Evolutionary conservation across 2,329 filamentous ascomycete species (phyloP), one percentile per base, ranked within the genome.

Genomic region (Taxawa tesnikishii): DNA sequence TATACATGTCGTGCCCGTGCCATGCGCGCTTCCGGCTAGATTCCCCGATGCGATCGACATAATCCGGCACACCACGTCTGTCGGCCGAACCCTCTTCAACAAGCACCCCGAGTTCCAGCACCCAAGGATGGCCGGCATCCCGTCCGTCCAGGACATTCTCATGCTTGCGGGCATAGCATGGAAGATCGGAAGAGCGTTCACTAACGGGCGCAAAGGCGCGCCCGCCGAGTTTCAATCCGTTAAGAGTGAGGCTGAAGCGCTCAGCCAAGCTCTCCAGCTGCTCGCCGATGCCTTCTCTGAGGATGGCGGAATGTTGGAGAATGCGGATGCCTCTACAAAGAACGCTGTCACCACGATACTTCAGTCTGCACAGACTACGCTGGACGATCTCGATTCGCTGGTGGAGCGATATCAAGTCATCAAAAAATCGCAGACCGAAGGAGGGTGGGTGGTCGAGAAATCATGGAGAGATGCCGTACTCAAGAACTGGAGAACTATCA

Each of bases 381-480:
- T 65, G 6, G 45, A 56, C 12, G 57, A 65, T 36, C 42, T 65
- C 26, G 59, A 64, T 27, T 56, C 57, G 16, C 48, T 65, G 18
- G 50, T 63, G 11, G 58, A 62, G 27, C 53, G 57, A 26, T 62
- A 65, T 40, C 60, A 63, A 33, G 54, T 60, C 29, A 55, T 62
- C 39, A 54, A 48, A 29, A 60, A 57, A 38, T 53, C 55, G 32
- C 49, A 54, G 15, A 61, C 56, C 1, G 47, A 45, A 12, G 51
- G 54, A 7, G 57, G 58, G 3, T 58, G 57, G 32, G 49, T 56
- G 2, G 53, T 61, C 14, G 59, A 63, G 34, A 49, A 58, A 28
- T 53, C 49, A 26, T 66, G 62, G 62, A 61, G 54, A 30, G 50
- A 59, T 24, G 42, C 56, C 3, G 56, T 63, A 0, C 28, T 65